Evolutionary conservation across 129 eudicot species (phyloP), one percentile per base, ranked within the genome.

Genomic region (Flaveria linearis): DNA sequence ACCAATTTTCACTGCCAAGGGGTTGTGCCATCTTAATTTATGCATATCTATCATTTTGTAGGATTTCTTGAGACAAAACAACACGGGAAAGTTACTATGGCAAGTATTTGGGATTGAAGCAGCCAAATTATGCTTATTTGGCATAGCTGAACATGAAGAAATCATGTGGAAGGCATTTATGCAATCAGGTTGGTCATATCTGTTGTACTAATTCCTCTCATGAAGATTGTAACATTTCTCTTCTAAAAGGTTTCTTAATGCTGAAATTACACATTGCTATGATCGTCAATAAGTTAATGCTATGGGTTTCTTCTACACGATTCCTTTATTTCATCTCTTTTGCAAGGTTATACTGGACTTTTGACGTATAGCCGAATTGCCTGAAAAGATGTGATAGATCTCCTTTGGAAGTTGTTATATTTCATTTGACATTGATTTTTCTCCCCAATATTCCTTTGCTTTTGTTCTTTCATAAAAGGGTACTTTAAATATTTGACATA

Each of bases 31-130:
- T 18, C 23, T 22, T 68, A n/a, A 17, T 56, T 72, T 23, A 73
- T 30, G 17, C 15, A 3, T n/a, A 16, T 22, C 36, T 45, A 17
- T 56, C 61, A 22, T 69, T 56, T 83, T 75, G 43, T 85, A 94
- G 99, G 99, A 94, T 78, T 94, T 94, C 51, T 42, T 94, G 62
- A 83, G 99, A 68, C 99, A 94, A 80, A 94, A 94, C 83, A 94
- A 94, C 77, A 91, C 97, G 13, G 99, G 99, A 74, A 94, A 94
- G 90, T 72, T 94, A 78, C 80, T 94, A 73, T 94, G 99, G 99
- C 94, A 94, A 89, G 91, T 94, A 43, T 91, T 94, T 76, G 99
- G 99, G 17, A 86, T 84, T 52, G 73, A 91, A 68, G 79, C 90
- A 72, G 97, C 97, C 72, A 89, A 86, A 61, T 87, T 94, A 80